Conservation (phyloP, 257 asterid genomes). For the Nicotiana otophora region DNA sequence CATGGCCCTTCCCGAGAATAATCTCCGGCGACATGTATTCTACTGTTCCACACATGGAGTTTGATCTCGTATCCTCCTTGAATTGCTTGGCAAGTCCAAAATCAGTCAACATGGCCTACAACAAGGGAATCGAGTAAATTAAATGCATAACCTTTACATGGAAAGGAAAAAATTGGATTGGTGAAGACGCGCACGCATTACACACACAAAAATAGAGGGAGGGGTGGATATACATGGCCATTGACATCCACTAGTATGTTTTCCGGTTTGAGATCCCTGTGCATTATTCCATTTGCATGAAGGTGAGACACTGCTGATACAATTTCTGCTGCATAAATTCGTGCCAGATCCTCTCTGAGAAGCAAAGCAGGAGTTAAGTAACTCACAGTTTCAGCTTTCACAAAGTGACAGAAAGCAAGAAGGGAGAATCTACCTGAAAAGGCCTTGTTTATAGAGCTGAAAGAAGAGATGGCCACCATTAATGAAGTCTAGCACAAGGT, state of each 20-base stretch:
- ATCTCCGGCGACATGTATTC: constrained; percentile 72
- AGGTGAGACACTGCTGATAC: constrained; percentile 61
- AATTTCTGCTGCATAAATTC: constrained; percentile 53
- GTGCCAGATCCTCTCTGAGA: constrained; percentile 60
- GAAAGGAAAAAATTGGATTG: background rate
- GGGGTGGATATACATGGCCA: constrained; percentile 50
- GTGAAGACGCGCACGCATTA: background rate
- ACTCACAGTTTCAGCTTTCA: constrained; percentile 1
- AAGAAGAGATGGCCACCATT: constrained; percentile 78
- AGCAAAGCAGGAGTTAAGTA: constrained; percentile 9
- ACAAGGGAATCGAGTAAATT: constrained; percentile 2
- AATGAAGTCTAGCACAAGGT: constrained; percentile 68
- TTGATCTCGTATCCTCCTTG: constrained; percentile 44
- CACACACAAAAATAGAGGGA: background rate
- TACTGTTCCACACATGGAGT: constrained; percentile 64
- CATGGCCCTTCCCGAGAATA: constrained; percentile 65
- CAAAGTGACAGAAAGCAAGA: background rate
- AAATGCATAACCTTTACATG: constrained; percentile 27
- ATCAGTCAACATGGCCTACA: constrained; percentile 39
- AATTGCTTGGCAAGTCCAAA: constrained; percentile 62
- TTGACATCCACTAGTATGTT: constrained; percentile 59
- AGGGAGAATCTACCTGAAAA: constrained; percentile 46
- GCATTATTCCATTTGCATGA: constrained; percentile 63
- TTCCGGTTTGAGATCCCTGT: constrained; percentile 68
- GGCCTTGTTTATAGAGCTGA: constrained; percentile 65